Evolutionary conservation across 2,329 filamentous ascomycete species (phyloP).

Genomic region (Coniochaeta sp.): DNA sequence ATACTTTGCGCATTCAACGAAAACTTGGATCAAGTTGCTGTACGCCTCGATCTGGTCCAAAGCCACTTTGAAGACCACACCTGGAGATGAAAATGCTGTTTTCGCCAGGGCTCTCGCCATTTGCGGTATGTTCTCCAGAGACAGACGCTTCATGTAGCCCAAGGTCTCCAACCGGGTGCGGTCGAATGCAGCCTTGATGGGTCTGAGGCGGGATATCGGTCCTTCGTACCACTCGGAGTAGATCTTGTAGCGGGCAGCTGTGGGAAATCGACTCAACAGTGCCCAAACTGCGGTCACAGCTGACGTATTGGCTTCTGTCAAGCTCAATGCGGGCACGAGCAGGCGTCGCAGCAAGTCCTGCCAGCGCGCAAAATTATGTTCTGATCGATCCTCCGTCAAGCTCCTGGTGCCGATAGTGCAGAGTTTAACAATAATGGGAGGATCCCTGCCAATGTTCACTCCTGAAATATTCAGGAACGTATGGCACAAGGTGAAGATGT

Average conservation of each 20-base stretch:
- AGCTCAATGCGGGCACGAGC: constrained; percentile 80
- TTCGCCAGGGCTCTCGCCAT: constrained; percentile 89
- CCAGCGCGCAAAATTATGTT: constrained; percentile 71
- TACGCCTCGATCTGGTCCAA: constrained; percentile 90
- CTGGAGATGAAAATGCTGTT: constrained; percentile 84
- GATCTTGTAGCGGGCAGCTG: constrained; percentile 71
- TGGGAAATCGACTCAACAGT: constrained; percentile 71
- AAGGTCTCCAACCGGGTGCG: constrained; percentile 72
- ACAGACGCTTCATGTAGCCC: constrained; percentile 81
- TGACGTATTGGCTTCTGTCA: constrained; percentile 77
- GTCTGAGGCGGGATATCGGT: constrained; percentile 65
- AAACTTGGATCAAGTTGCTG: constrained; percentile 87
- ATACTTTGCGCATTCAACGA: constrained; percentile 90
- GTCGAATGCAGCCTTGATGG: constrained; percentile 73
- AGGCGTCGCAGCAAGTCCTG: constrained; percentile 74
- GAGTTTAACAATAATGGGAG: constrained; percentile 70
- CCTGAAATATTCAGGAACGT: constrained; percentile 82
- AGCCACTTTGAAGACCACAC: constrained; percentile 83
- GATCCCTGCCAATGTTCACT: constrained; percentile 81
- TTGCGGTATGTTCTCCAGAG: constrained; percentile 74
- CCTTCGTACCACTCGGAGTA: constrained; percentile 92
- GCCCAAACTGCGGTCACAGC: constrained; percentile 82
- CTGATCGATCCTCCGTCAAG: constrained; percentile 61
- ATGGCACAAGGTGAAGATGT: constrained; percentile 79
- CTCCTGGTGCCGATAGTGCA: constrained; percentile 78